phyloP scores from a whole-genome alignment of 768 basidiomycete genomes.

The Chlorophyllum brunneum region DNA sequence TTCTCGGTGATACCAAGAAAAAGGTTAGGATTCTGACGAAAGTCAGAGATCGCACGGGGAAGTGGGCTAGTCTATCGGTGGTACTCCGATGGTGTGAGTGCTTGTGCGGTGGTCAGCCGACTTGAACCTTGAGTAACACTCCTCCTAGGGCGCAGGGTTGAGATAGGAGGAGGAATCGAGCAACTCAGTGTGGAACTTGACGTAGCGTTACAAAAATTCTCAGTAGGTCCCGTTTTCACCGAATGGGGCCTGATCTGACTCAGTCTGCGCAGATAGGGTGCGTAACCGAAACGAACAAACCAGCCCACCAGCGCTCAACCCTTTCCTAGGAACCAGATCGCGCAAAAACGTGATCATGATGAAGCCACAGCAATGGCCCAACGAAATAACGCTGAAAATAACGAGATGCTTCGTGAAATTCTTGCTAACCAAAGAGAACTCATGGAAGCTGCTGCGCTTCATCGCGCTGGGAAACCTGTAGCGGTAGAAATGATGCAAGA shows the following conservation, averaged over 20 bases:
- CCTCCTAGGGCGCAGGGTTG: constrained; percentile 36
- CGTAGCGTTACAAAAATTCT: constrained; percentile 36
- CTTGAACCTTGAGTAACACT: not conserved
- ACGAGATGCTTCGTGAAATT: constrained; percentile 35
- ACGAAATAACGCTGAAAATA: constrained; percentile 23
- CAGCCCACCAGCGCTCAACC: not conserved
- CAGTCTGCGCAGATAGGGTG: not conserved
- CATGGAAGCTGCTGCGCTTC: constrained; percentile 32
- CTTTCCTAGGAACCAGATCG: not conserved
- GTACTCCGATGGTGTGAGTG: constrained; percentile 24
- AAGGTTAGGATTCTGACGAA: constrained; percentile 34
- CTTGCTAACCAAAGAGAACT: constrained; percentile 24
- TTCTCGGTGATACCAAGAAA: not conserved
- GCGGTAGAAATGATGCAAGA: constrained; percentile 41
- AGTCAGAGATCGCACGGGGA: constrained; percentile 33
- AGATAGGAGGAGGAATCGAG: constrained; percentile 43
- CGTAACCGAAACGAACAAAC: not conserved
- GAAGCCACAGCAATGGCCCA: not conserved
- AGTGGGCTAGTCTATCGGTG: constrained; percentile 25
- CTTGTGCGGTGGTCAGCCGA: constrained; percentile 35
- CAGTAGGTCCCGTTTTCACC: constrained; percentile 29
- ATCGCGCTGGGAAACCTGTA: constrained; percentile 39
- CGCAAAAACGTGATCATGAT: not conserved
- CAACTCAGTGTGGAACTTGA: constrained; percentile 38
- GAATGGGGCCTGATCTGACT: not conserved